Conservation (phyloP, 2,329 filamentous ascomycete genomes). For the Claviceps digitariae region DNA sequence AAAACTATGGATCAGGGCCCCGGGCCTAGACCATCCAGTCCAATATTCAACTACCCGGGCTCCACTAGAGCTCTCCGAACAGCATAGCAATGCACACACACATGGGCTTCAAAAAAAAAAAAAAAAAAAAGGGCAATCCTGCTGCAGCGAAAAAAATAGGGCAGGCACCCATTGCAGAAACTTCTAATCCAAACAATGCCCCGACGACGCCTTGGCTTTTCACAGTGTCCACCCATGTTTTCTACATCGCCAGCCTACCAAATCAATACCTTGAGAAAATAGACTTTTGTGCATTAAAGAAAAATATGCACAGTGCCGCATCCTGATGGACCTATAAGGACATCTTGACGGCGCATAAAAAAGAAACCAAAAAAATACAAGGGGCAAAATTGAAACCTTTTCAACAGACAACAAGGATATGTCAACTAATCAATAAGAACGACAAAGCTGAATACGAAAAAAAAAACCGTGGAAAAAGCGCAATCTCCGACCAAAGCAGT, state of each 20-base stretch:
- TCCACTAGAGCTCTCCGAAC: no score
- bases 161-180: background rate
- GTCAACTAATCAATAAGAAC: background rate
- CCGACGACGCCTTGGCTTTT: no score
- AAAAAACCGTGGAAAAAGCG: background rate
- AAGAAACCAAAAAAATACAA: background rate
- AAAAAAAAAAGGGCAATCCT: no score
- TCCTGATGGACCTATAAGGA: background rate
- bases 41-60: no score
- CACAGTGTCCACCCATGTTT: no score
- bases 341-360: background rate
- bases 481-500: background rate
- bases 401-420: background rate
- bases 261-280: background rate
- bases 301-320: background rate
- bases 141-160: background rate
- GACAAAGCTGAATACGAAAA: background rate
- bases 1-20: no score
- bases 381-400: background rate
- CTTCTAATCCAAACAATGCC: background rate
- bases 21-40: no score
- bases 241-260: background rate
- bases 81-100: no score
- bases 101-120: no score
- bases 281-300: no score